Evolutionary conservation across 225 moss, liverwort and hornwort species (phyloP).

Genomic region (Climacium dendroides): DNA sequence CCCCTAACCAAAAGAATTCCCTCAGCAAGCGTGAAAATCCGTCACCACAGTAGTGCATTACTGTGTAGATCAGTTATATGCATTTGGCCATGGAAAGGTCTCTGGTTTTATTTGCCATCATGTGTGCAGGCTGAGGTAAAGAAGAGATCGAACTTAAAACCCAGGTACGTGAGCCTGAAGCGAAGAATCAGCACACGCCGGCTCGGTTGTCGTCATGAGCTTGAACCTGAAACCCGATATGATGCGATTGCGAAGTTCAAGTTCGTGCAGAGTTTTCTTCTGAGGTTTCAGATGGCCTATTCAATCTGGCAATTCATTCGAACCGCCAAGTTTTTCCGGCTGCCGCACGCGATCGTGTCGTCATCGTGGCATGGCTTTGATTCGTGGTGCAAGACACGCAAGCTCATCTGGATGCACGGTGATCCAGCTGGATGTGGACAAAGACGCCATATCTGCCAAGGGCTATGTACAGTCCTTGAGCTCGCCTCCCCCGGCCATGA

Average conservation of each 20-base stretch:
- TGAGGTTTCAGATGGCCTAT: constrained; percentile 32
- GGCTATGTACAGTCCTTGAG: too few relatives aligned
- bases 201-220: background rate
- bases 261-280: background rate
- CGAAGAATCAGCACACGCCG: background rate
- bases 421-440: background rate
- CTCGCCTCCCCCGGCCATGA: background rate
- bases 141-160: background rate
- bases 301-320: constrained; percentile 41
- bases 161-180: background rate
- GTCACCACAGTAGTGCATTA: background rate
- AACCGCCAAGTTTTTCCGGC: constrained; percentile 34
- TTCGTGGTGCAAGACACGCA: constrained; percentile 14
- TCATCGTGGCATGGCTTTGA: constrained; percentile 20
- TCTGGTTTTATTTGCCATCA: background rate
- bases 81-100: background rate
- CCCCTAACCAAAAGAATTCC: background rate
- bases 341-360: constrained; percentile 30
- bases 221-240: constrained; percentile 6
- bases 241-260: background rate
- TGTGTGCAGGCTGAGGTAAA: background rate
- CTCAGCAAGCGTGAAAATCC: background rate
- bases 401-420: background rate
- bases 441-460: background rate
- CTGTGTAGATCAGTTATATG: background rate